Evolutionary conservation across 1,284 basidiomycete species (phyloP), one percentile per base, ranked within the genome.

Genomic region (Fomitopsis schrenkii): DNA sequence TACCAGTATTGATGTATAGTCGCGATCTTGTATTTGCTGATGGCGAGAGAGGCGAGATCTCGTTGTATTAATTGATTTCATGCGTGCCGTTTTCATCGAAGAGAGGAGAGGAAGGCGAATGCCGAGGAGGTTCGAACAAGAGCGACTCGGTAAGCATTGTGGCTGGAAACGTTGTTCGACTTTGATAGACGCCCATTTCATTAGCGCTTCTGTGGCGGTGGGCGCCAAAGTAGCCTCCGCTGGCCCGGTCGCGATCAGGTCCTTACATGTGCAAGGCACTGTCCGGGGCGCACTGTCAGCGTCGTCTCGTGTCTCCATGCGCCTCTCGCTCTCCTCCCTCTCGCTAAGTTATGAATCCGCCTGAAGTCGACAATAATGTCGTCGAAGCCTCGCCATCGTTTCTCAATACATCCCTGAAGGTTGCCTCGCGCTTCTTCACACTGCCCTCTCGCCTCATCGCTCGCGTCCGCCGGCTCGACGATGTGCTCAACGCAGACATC

Each of bases 381-480:
- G 14, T 45, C 17, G 46, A 59, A 8, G 36, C 36, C 12, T 28
- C 26, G 12, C 41, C 57, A 17, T 22, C 19, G 7, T 58, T 70
- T 52, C 63, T 68, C 65, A 68, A 68, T 58, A 61, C 67, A 10
- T 67, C 63, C 55, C 63, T 68, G 54, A 70, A 67, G 60, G 62
- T 79, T 62, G 80, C 79, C 45, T 66, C 78, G 45, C 75, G 70
- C 35, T 73, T 81, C 56, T 64, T 81, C 48, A 62, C 72, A 17
- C 72, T 80, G 55, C 79, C 82, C 2, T 77, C 77, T 48, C 76
- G 78, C 42, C 65, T 80, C 5, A 67, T 83, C 9, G 74, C 76
- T n/a, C 74, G 77, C 22, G 74, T 83, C 50, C 75, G 79, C 46
- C 71, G 71, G 19, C 70, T 75, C 33, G 74, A 76, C 62, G 63